Base-by-base conservation (phyloP, 257 asterid genomes). In the Forsythia viridissima region DNA sequence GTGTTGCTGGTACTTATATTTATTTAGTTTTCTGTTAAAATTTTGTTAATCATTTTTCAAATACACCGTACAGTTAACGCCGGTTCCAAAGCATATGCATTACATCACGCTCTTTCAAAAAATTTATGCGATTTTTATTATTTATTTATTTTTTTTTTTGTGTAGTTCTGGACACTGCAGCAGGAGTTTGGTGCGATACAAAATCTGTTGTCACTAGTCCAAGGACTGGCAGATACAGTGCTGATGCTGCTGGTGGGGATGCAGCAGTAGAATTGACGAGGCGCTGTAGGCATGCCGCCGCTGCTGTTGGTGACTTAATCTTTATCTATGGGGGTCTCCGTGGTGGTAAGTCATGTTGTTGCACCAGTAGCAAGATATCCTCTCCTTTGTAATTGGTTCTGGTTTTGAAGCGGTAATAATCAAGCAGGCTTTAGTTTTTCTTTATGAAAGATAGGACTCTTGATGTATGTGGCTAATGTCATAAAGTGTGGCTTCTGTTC, bases 221-320 rank as follows among this genome's bases (percentile, higher is more conserved):
- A 38, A 90, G 99, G 87, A 93, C 97, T 79, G 99, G 99, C 75
- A 89, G 90, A 82, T 96, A 86, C 83, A 96, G 99, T 83, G 99
- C 97, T 38, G 98, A 95, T 86, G 98, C 98, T 84, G 99, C 99
- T 78, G 99, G 98, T 48, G 99, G 99, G 38, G 99, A 95, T 88
- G 98, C 99, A 34, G 97, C 99, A 1, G 98, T 95, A 80, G 99
- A 95, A 85, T 85, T 93, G 90, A 93, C 97, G 6, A 92, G 99
- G 82, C 94, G 98, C 57, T 95, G 99, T 73, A 93, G 98, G 88
- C 99, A 95, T 80, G 99, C 99, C 74, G 97, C 98, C 82, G 92
- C 94, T 85, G 99, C 98, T 82, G 97, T 92, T 51, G 99, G 99
- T 69, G 99, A 96, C 87, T 85, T 94, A 84, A 92, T 96, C 69